Evolutionary conservation across 192 early-diverging fungal genomes (phyloP).

Genomic region (Diversispora epigaea): DNA sequence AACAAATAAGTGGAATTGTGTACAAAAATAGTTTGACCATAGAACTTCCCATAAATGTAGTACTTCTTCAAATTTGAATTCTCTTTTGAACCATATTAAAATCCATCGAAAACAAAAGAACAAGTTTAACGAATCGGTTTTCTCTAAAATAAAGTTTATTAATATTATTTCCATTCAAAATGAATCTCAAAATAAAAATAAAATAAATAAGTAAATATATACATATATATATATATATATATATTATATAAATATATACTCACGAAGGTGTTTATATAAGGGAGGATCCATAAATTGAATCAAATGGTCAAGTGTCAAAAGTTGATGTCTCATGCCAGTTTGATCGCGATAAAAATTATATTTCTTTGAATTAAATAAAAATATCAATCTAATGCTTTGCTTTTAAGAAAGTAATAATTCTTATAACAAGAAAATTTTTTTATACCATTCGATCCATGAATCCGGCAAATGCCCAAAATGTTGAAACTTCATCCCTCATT

Average conservation of each 20-base stretch:
- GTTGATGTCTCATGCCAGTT: constrained; percentile 88
- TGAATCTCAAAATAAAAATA: background rate
- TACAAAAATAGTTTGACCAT: constrained; percentile 71
- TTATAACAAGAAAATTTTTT: constrained; percentile 35
- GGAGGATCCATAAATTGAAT: constrained; percentile 86
- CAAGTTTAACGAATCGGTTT: constrained; percentile 83
- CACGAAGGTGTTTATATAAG: constrained; percentile 79
- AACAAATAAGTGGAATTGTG: constrained; percentile 90
- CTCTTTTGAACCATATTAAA: constrained; percentile 95
- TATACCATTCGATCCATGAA: constrained; percentile 87
- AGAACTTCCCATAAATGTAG: constrained; percentile 88
- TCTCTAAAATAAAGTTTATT: constrained; percentile 41
- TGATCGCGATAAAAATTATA: constrained; percentile 92
- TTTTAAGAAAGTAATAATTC: background rate
- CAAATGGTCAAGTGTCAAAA: constrained; percentile 75
- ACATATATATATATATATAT: no score
- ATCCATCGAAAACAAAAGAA: constrained; percentile 99
- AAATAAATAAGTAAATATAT: background rate
- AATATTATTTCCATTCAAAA: background rate
- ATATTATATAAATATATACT: constrained; percentile 7
- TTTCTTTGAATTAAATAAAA: constrained; percentile 43
- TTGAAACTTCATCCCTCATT: constrained; percentile 82
- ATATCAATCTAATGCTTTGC: constrained; percentile 3
- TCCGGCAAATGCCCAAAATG: constrained; percentile 90
- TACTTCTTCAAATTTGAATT: constrained; percentile 86